A percentile compares a stretch with the other conserved stretches of the same genome.
Evolutionary conservation across 306 rosid species (phyloP).

Genomic region (Potentilla sterilis): DNA sequence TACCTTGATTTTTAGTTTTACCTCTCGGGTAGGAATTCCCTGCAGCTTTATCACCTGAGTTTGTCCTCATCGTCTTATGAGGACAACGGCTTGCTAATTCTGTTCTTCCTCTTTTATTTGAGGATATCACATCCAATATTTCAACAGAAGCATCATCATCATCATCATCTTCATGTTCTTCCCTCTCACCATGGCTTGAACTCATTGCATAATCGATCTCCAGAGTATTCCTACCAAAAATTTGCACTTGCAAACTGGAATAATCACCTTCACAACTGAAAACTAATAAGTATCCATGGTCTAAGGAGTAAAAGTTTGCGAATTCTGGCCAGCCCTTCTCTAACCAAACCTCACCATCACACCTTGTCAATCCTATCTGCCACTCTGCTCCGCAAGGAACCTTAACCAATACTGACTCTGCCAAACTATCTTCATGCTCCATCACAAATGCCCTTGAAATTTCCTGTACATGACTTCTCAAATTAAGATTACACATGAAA

Average conservation of each 20-base stretch:
- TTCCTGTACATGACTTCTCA: background rate
- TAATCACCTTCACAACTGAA: background rate
- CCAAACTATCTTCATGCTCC: background rate
- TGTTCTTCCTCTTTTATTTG: background rate
- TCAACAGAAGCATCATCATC: background rate
- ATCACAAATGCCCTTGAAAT: background rate
- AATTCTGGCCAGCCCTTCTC: conserved; percentile 7
- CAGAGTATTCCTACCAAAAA: background rate
- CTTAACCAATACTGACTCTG: background rate
- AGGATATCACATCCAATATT: background rate
- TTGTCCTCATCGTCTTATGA: no score
- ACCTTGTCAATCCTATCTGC: background rate
- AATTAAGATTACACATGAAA: background rate
- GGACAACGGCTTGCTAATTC: background rate
- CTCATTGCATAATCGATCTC: background rate
- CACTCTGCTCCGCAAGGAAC: background rate
- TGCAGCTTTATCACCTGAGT: background rate
- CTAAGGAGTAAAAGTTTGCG: background rate
- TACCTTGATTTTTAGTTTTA: background rate
- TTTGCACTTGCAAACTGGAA: background rate
- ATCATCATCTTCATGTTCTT: background rate
- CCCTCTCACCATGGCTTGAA: background rate
- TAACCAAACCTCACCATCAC: background rate
- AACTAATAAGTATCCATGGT: background rate
- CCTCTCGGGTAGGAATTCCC: background rate